Evolutionary conservation across 148 eudicot genomes (phyloP).

Genomic region (Rhododendron simsii): DNA sequence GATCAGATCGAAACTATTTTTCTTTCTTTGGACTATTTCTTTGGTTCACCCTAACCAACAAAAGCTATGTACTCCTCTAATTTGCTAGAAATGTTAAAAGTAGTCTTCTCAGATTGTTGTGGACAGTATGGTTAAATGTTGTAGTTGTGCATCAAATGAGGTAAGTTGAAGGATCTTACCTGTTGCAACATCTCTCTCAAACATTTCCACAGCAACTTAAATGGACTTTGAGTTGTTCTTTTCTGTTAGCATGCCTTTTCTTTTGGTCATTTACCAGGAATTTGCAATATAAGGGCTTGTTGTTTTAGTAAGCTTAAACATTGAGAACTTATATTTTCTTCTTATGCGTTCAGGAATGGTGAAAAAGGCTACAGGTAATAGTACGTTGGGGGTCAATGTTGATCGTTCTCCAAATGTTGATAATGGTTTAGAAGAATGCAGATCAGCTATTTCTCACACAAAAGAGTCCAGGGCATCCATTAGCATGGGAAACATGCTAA

Average conservation of each 20-base stretch:
- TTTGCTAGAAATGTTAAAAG: neutral
- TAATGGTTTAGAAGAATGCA: slow-evolving; percentile 34
- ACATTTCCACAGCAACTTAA: neutral
- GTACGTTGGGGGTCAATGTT: slow-evolving; percentile 41
- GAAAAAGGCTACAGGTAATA: slow-evolving; percentile 54
- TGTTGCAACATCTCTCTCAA: neutral
- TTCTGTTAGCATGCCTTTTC: neutral
- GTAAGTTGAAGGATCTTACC: neutral
- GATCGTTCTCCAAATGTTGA: slow-evolving; percentile 50
- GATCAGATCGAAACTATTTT: neutral
- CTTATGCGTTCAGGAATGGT: slow-evolving; percentile 56
- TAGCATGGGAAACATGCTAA: slow-evolving; percentile 28
- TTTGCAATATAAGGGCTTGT: neutral
- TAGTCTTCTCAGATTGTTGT: neutral
- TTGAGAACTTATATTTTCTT: neutral
- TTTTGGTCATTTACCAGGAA: neutral
- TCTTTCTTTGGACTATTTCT: neutral
- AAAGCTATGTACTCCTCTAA: neutral
- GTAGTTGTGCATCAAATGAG: neutral
- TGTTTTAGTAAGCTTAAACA: neutral
- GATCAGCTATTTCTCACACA: slow-evolving; percentile 35
- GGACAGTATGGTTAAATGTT: neutral
- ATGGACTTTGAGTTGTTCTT: neutral
- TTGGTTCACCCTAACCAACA: neutral
- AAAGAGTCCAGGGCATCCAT: slow-evolving; percentile 33